Base-by-base conservation (phyloP, 2,329 filamentous ascomycete species). In the Scedosporium aurantiacum region DNA sequence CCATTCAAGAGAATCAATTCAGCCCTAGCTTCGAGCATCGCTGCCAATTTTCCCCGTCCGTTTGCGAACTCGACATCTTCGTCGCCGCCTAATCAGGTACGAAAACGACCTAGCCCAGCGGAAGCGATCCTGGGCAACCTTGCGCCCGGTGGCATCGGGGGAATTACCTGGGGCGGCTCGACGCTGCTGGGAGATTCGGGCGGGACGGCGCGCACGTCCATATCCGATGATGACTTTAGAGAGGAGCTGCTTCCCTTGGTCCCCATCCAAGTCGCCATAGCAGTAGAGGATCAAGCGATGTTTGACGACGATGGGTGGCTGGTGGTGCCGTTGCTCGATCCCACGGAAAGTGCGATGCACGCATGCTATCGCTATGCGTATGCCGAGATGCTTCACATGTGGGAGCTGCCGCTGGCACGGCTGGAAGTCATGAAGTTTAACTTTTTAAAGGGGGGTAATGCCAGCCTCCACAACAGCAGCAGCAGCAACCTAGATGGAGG, bases 381-480 rank as follows among this genome's bases (percentile, higher is more conserved):
- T 66, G 84, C 85, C n/a, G 84, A 87, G 70, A 79, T 88, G 72
- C 76, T 89, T 3, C 85, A 85, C 65, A 81, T 84, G 72, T 88
- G 86, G 86, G 76, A 78, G 2, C 79, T 85, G 61, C 84, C 84
- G 0, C 72, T 88, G 4, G 78, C 82, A 37, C 78, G 85, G 18
- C 77, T 88, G 1, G 86, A 89, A 68, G 81, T 89, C 28, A 78
- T 88, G 72, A 88, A 89, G 67, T 88, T 88, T 67, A 87, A 87
- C 64, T 79, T 83, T 3, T 73, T 88, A 45, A 80, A 80, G 61
- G 80, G 82, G 27, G 47, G 23, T 3, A 25, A n/a, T 21, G n/a
- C 59, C 16, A 68, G 66, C 52, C 73, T 69, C 63, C 71, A 73
- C 56, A 69, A 73, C 54, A 73, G 75, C 16, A 70, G 73, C 7